Percentiles rank a stretch among this genome's conserved stretches.
These are phyloP conservation scores for Rhodotorula glutinis DNA, from an alignment of 1,284 basidiomycete species.

Conservation along the genomic window DNA sequence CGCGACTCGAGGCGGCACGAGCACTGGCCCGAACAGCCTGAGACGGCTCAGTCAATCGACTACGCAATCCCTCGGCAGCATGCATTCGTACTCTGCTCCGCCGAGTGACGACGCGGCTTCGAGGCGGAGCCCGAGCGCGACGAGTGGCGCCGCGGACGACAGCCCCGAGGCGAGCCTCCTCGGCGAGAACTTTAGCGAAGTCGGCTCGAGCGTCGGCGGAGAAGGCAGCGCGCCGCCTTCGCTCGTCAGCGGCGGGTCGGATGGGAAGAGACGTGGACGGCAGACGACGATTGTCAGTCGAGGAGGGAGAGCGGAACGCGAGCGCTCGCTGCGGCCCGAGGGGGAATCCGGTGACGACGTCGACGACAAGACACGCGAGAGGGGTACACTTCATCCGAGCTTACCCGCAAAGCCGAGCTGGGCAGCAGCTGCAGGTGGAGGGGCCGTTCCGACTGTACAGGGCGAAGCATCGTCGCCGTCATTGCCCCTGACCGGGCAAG, in stretches of 20 bases:
- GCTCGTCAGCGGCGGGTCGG: background rate
- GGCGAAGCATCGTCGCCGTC: too few relatives aligned
- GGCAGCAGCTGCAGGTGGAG: constrained; percentile 10
- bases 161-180: constrained; percentile 7
- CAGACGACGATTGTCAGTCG: constrained; percentile 15
- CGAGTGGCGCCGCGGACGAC: background rate
- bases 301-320: too few relatives aligned
- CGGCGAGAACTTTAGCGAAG: background rate
- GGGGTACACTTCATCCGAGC: constrained; percentile 28
- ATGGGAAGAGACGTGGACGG: constrained; percentile 8
- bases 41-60: constrained; percentile 18
- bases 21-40: background rate
- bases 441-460: background rate
- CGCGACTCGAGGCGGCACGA: background rate
- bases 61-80: constrained; percentile 7
- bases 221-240: background rate
- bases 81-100: constrained; percentile 1
- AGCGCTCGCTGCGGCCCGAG: background rate
- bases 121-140: background rate
- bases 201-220: constrained; percentile 6
- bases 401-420: constrained; percentile 31
- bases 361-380: background rate
- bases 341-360: background rate
- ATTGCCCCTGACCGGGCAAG: too few relatives aligned
- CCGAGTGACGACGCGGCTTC: constrained; percentile 5